These are phyloP conservation scores for Thielaviopsis punctulata DNA, from an alignment of 2,329 filamentous ascomycete species.

Conservation along the genomic window DNA sequence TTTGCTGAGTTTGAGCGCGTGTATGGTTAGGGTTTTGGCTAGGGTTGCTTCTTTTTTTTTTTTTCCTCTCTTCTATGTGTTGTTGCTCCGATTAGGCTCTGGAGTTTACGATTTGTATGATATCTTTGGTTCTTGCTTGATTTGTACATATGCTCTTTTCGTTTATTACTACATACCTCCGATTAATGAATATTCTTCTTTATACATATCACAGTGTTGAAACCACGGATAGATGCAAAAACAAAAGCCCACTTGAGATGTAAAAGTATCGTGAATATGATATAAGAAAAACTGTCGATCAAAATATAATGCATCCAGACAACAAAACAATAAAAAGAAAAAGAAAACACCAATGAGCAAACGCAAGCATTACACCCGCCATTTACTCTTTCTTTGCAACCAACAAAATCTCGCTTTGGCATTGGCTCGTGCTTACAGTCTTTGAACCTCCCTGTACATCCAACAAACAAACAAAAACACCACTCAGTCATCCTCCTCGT, in stretches of 20 bases:
- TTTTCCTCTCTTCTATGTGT: not conserved
- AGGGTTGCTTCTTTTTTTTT: not conserved
- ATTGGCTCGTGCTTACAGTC: too few relatives aligned
- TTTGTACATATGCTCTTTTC: not conserved
- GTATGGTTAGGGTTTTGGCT: not conserved
- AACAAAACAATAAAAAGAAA: not conserved
- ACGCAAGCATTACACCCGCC: constrained; percentile 1
- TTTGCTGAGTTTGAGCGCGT: constrained; percentile 58
- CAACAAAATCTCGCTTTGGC: not conserved
- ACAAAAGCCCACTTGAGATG: not conserved
- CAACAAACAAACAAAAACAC: not conserved
- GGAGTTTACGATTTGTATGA: not conserved
- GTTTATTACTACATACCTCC: not conserved
- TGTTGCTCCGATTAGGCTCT: not conserved
- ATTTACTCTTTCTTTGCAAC: not conserved
- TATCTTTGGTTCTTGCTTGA: not conserved
- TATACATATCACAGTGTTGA: too few relatives aligned
- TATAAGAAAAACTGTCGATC: not conserved
- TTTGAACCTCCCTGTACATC: too few relatives aligned
- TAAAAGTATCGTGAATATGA: not conserved
- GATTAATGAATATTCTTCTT: not conserved
- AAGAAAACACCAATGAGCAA: not conserved
- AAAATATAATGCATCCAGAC: not conserved
- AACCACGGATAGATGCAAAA: not conserved
- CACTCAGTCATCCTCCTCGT: constrained; percentile 27